Conservation (phyloP, 2,329 filamentous ascomycete species). For the Hymenoscyphus scutula region DNA sequence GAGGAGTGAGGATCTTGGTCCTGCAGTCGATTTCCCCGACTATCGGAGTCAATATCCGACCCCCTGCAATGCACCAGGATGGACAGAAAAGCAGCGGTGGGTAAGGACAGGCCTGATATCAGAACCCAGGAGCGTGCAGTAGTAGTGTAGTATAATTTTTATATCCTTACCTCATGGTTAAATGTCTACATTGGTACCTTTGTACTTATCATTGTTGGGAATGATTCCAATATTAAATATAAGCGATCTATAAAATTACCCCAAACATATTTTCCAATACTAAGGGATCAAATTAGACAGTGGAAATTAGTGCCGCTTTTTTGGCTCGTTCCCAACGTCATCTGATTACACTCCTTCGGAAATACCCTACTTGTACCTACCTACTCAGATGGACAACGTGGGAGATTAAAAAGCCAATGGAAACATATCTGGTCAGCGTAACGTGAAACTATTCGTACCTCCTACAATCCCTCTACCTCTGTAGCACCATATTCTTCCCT, state of each 20-base stretch:
- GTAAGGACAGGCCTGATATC: neutral
- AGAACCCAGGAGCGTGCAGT: neutral
- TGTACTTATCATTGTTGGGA: neutral
- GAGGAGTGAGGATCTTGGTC: neutral
- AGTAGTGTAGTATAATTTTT: neutral
- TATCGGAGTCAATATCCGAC: neutral
- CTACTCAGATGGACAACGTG: neutral
- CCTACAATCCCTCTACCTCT: neutral
- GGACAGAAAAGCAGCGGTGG: neutral
- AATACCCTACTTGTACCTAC: neutral
- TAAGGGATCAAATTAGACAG: neutral
- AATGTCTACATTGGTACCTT: neutral
- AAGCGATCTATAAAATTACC: neutral
- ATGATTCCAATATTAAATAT: neutral
- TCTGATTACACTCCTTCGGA: neutral
- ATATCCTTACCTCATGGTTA: neutral
- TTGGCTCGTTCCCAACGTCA: neutral
- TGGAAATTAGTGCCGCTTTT: neutral
- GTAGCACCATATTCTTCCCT: neutral
- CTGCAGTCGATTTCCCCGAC: too few species aligned
- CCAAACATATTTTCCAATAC: too few species aligned
- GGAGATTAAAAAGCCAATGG: neutral
- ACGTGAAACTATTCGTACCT: neutral
- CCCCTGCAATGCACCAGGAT: neutral
- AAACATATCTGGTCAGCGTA: neutral